Conservation (phyloP, 441 rosid genomes). For the Melastoma candidum region DNA sequence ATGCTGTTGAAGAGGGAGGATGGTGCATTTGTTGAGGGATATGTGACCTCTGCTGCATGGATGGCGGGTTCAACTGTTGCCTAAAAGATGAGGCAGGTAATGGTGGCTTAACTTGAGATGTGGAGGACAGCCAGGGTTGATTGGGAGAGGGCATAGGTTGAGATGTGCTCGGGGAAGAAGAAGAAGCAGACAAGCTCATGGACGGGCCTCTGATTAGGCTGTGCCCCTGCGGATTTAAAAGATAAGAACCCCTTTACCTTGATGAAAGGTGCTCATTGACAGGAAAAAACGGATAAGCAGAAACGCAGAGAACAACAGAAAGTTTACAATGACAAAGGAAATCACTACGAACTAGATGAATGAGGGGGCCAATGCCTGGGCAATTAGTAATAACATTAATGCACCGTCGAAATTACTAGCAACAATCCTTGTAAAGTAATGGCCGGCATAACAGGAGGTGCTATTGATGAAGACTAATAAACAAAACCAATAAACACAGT, state of each 20-base stretch:
- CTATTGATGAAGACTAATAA: background rate
- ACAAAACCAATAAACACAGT: background rate
- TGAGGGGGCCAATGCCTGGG: no score
- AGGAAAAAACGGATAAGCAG: background rate
- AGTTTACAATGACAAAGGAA: no score
- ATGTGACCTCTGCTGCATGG: conserved; percentile 70
- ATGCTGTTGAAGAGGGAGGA: conserved; percentile 20
- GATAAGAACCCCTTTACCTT: conserved; percentile 1
- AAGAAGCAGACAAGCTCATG: conserved; percentile 34
- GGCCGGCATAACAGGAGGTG: no score
- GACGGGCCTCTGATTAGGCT: conserved; percentile 47
- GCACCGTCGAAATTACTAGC: no score
- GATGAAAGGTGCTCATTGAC: background rate
- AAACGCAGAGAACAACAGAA: background rate
- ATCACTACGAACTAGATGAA: no score
- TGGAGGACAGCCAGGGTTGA: conserved; percentile 83
- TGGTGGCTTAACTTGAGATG: conserved; percentile 78
- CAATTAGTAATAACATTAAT: no score
- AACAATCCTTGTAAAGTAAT: no score
- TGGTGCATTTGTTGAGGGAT: conserved; percentile 37
- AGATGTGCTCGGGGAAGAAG: conserved; percentile 37
- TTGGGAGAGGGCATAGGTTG: conserved; percentile 43
- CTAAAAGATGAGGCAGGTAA: conserved; percentile 63
- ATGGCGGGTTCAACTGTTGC: conserved; percentile 47
- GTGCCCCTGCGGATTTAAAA: conserved; percentile 70